A percentile compares a stretch with the other conserved stretches of the same genome.
These are phyloP conservation scores for Kodamaea kakaduensis DNA, from an alignment of 805 yeast genomes.

Conservation along the genomic window DNA sequence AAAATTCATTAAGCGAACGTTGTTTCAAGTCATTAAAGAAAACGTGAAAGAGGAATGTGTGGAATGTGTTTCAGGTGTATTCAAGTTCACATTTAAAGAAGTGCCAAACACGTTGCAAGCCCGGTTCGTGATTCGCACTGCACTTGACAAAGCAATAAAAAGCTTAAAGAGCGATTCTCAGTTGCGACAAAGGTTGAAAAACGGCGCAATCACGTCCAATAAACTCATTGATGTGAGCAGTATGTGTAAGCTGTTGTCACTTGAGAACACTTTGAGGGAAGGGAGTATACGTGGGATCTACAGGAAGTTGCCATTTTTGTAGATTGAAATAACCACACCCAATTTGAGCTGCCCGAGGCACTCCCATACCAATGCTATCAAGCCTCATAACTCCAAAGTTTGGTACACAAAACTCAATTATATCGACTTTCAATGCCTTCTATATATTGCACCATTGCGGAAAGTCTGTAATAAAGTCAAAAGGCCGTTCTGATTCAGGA, in stretches of 20 bases:
- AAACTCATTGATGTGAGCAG: constrained; percentile 2
- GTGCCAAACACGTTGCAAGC: constrained; percentile 18
- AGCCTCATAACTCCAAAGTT: neutral
- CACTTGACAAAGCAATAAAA: constrained; percentile 12
- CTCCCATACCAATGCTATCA: too few relatives aligned
- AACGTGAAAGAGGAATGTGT: constrained; percentile 8
- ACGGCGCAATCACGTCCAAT: constrained; percentile 1
- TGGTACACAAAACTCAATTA: too few relatives aligned
- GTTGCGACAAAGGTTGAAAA: constrained; percentile 1
- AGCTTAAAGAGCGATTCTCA: constrained; percentile 4
- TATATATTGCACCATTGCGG: constrained; percentile 34
- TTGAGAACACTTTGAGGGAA: constrained; percentile 12
- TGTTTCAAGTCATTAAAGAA: constrained; percentile 9
- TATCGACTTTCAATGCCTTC: too few relatives aligned
- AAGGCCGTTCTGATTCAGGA: constrained; percentile 22
- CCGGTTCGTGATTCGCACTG: neutral
- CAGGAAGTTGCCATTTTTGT: constrained; percentile 22
- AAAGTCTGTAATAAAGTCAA: constrained; percentile 34
- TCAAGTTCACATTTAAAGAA: constrained; percentile 15
- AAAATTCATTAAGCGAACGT: constrained; percentile 14
- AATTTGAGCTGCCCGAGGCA: too few relatives aligned
- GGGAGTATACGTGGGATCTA: constrained; percentile 14
- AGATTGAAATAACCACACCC: neutral
- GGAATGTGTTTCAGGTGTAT: constrained; percentile 22
- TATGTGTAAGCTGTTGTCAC: constrained; percentile 2